Evolutionary conservation across 2,329 filamentous ascomycete genomes (phyloP), one percentile per base, ranked within the genome.

Genomic region (Xylaria sp.): DNA sequence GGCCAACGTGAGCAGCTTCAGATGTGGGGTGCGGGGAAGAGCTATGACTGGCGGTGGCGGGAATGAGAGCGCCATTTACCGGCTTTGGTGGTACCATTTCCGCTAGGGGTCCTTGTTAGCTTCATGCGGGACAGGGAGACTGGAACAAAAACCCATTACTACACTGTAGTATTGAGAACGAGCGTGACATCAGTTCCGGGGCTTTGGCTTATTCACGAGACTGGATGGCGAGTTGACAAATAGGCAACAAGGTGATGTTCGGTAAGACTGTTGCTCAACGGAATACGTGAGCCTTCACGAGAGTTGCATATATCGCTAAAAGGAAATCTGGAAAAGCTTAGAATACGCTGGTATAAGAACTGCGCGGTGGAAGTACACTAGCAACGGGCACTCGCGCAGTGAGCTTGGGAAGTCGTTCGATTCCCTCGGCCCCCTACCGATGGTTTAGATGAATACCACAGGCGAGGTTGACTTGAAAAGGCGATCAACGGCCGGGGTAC

Each of bases 21-120:
- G 46, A 68, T 75, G 75, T 76, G 76, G 76, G 70, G 74, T 76
- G 76, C 76, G 76, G 76, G 76, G 76, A 73, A 75, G 72, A 67
- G 71, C 56, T 69, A 62, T 76, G 72, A 76, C 71, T 75, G 72
- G 74, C 73, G 73, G 75, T 72, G 75, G 71, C 68, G 74, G 66
- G 65, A 72, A 69, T 64, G 72, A 62, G 61, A 63, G 71, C 66
- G 69, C 69, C 63, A 69, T 67, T 71, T 63, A 62, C 64, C 58
- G 69, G 55, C 60, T 59, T 71, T 70, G 70, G 67, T 73, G 72
- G 68, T 69, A 62, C 70, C 65, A 69, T 65, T 65, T 65, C 48
- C 52, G 50, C 63, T 67, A 54, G 71, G 65, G 61, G 55, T 25
- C 65, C 61, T 63, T 58, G 70, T 72, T 72, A 72, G 70, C 65